phyloP scores from a whole-genome alignment of 1,284 basidiomycete species.

The Microbotryomycetes sp. region DNA sequence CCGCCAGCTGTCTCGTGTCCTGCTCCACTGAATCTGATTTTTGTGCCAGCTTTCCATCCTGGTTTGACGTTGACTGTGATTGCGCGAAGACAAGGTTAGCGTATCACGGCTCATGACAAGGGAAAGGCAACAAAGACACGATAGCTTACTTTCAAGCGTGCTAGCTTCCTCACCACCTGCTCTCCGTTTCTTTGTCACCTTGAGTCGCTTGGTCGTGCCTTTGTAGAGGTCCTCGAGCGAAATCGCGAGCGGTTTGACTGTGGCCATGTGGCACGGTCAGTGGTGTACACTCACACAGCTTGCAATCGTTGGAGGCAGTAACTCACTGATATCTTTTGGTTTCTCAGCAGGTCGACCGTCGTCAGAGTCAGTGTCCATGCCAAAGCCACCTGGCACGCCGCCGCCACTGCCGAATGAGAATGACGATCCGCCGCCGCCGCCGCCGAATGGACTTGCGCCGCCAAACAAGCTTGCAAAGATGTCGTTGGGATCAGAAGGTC shows the following conservation, averaged over 20 bases:
- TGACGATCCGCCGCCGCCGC: slow-evolving; percentile 10
- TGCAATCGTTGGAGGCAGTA: background rate
- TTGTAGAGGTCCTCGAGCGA: slow-evolving; percentile 85
- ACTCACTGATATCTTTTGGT: slow-evolving; percentile 17
- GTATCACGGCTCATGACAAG: too few relatives aligned
- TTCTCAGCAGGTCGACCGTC: slow-evolving; percentile 15
- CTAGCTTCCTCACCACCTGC: slow-evolving; percentile 78
- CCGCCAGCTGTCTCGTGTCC: slow-evolving; percentile 70
- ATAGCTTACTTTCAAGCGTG: slow-evolving; percentile 51
- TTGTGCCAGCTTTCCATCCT: slow-evolving; percentile 65
- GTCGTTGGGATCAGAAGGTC: slow-evolving; percentile 76
- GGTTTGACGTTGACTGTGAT: slow-evolving; percentile 62
- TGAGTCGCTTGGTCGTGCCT: slow-evolving; percentile 82
- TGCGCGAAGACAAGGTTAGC: background rate
- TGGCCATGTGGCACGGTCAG: background rate
- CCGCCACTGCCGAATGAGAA: slow-evolving; percentile 17
- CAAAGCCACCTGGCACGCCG: slow-evolving; percentile 30
- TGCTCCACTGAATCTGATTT: slow-evolving; percentile 76
- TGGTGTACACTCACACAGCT: background rate
- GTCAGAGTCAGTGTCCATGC: slow-evolving; percentile 34
- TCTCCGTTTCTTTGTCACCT: slow-evolving; percentile 68
- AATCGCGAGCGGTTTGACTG: slow-evolving; percentile 66
- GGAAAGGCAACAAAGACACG: too few relatives aligned
- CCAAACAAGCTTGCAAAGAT: slow-evolving; percentile 73
- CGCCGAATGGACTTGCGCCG: slow-evolving; percentile 2